Evolutionary conservation across 352 stramenopile species (phyloP).

Genomic region (Globisporangium sylvaticum): DNA sequence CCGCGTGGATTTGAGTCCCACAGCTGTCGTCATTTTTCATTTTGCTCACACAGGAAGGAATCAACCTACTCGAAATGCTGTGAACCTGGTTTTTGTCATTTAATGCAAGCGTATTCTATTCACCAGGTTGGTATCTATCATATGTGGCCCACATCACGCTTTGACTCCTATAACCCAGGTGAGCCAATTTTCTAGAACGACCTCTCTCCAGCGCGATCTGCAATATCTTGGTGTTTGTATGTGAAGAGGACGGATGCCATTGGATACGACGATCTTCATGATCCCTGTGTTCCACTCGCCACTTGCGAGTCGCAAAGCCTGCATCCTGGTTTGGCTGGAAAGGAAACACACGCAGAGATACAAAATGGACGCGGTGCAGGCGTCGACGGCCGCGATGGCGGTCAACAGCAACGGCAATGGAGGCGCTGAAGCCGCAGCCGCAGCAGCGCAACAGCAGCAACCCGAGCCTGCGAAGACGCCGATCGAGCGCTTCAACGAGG

Average conservation of each 20-base stretch:
- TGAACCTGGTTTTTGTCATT: too few relatives aligned
- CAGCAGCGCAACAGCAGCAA: neutral
- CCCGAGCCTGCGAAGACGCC: constrained; percentile 29
- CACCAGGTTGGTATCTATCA: neutral
- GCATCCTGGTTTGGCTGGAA: constrained; percentile 14
- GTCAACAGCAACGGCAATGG: neutral
- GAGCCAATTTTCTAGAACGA: neutral
- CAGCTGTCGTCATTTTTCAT: neutral
- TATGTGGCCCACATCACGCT: neutral
- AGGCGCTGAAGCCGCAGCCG: neutral
- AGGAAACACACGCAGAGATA: neutral
- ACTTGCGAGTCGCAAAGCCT: neutral
- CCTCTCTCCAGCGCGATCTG: neutral
- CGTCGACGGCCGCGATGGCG: constrained; percentile 4
- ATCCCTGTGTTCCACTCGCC: neutral
- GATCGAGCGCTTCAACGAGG: constrained; percentile 43
- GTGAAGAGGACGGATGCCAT: neutral
- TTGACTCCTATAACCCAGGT: neutral
- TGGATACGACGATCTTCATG: neutral
- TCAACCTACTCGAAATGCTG: too few relatives aligned
- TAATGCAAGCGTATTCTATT: too few relatives aligned
- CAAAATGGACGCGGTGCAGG: constrained; percentile 17
- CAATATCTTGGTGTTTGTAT: neutral
- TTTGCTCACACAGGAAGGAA: too few relatives aligned
- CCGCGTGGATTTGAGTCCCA: neutral